Conservation (phyloP, 1,139 yeast species). For the Geotrichum klebahnii region DNA sequence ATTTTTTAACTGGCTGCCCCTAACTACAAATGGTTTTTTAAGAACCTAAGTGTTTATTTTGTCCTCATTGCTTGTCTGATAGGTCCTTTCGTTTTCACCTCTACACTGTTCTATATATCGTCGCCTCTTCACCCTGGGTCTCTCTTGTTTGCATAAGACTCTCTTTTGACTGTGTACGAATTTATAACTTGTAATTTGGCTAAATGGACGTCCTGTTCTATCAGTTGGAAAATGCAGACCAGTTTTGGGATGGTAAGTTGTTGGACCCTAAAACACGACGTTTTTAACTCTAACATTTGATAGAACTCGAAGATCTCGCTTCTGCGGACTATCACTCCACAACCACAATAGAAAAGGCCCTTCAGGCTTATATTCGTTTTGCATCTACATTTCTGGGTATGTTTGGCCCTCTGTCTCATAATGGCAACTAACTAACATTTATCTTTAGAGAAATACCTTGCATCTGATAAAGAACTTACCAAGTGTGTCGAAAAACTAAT, state of each 20-base stretch:
- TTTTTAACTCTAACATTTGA: not conserved
- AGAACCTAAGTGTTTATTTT: no score
- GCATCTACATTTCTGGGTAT: slow-evolving; percentile 33
- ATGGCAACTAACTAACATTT: not conserved
- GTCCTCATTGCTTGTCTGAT: no score
- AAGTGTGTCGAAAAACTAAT: slow-evolving; percentile 34
- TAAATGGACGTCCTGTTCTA: slow-evolving; percentile 36
- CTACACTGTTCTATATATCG: no score
- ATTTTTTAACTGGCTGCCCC: no score
- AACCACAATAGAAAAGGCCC: slow-evolving; percentile 29
- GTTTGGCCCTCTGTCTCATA: not conserved
- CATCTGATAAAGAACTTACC: slow-evolving; percentile 35
- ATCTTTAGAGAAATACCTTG: slow-evolving; percentile 31
- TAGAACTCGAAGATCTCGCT: slow-evolving; percentile 31
- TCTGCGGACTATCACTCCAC: slow-evolving; percentile 33
- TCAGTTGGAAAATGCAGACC: slow-evolving; percentile 34
- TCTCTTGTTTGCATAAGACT: not conserved
- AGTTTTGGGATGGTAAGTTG: slow-evolving; percentile 37
- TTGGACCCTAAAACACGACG: no score
- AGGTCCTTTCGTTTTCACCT: no score
- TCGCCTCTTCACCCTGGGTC: not conserved
- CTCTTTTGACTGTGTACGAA: not conserved
- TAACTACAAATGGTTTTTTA: no score
- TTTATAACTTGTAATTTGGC: not conserved
- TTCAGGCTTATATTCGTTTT: slow-evolving; percentile 32